A percentile compares a stretch with the other conserved stretches of the same genome.
Conservation (phyloP, 768 basidiomycete genomes). For the Cubamyces sp. region DNA sequence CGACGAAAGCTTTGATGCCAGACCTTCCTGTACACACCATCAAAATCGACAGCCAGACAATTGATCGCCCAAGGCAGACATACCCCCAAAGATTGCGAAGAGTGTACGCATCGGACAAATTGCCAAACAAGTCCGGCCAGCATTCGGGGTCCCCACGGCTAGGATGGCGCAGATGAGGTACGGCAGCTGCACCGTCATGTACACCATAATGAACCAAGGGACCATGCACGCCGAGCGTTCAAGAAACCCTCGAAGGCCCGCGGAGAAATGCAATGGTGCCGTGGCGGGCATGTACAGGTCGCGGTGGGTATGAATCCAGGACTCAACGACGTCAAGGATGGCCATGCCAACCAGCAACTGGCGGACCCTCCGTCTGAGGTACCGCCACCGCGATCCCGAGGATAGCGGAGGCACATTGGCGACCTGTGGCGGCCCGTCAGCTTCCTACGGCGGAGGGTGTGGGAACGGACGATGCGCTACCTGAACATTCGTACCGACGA, state of each 20-base stretch:
- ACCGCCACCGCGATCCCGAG: too few relatives aligned
- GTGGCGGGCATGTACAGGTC: neutral
- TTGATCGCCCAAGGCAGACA: constrained; percentile 16
- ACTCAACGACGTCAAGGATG: too few relatives aligned
- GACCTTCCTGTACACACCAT: constrained; percentile 28
- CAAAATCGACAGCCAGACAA: neutral
- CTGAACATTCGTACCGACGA: constrained; percentile 27
- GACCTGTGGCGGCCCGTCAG: too few relatives aligned
- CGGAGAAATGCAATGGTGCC: neutral
- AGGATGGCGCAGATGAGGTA: neutral
- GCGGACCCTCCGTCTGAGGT: too few relatives aligned
- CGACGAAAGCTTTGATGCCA: constrained; percentile 46
- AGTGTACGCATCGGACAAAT: constrained; percentile 40
- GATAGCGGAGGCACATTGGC: too few relatives aligned
- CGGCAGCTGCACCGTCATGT: neutral
- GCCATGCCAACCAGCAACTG: too few relatives aligned
- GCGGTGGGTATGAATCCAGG: neutral
- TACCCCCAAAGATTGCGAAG: constrained; percentile 47
- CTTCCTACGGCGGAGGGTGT: too few relatives aligned
- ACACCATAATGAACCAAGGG: neutral
- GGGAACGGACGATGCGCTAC: neutral
- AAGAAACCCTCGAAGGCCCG: neutral
- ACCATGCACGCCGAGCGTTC: neutral
- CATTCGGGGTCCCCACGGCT: constrained; percentile 35
- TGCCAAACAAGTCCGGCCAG: constrained; percentile 46